These are phyloP conservation scores for Entamoeba moshkovskii DNA, from an alignment of 208 protist species.

Conservation along the genomic window DNA sequence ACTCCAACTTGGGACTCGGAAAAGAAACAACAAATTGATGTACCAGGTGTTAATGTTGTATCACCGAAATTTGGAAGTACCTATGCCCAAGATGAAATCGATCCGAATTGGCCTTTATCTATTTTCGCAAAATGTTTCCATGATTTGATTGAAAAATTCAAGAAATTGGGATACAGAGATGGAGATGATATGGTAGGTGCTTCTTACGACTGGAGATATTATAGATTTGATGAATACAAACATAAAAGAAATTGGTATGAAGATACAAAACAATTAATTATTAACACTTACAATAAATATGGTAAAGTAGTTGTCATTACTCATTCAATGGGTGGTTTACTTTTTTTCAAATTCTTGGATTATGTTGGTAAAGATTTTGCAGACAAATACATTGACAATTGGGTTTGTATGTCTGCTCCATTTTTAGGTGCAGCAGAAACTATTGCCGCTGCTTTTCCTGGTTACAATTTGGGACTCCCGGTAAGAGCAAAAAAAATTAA, in stretches of 20 bases:
- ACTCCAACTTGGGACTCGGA: not conserved
- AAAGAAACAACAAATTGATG: not conserved
- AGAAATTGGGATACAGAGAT: not conserved
- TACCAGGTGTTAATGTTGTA: not conserved
- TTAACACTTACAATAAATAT: not conserved
- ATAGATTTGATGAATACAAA: not conserved
- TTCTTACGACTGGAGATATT: not conserved
- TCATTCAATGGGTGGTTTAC: not conserved
- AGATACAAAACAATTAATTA: not conserved
- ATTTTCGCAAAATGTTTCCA: not conserved
- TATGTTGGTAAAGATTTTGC: not conserved
- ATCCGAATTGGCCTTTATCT: not conserved
- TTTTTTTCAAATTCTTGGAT: not conserved
- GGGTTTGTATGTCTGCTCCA: not conserved
- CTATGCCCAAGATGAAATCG: not conserved
- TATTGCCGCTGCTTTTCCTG: not conserved
- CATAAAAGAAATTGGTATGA: not conserved
- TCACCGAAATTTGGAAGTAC: not conserved
- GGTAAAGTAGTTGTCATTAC: not conserved
- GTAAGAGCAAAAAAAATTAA: not conserved
- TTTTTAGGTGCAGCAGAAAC: not conserved
- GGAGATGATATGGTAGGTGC: not conserved
- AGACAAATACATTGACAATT: not conserved
- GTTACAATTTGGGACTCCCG: not conserved
- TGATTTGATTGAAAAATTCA: not conserved